These are phyloP conservation scores for Pigoraptor vietnamica DNA, from an alignment of 78 protist genomes.

Conservation along the genomic window DNA sequence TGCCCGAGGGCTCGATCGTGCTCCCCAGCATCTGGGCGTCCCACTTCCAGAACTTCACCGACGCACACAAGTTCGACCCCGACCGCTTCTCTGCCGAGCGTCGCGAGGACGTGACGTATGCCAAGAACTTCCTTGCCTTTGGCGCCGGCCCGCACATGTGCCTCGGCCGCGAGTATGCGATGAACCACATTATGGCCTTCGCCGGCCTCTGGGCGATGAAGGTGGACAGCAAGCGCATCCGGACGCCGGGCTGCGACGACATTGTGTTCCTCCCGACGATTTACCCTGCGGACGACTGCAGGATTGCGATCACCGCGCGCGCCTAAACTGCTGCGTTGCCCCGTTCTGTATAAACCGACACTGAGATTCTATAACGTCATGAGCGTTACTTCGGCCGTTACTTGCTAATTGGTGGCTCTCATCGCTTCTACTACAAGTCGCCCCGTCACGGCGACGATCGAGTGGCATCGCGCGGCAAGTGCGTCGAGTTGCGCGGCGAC, in stretches of 20 bases:
- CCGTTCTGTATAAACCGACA: no score
- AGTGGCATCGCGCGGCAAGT: no score
- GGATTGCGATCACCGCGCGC: background rate
- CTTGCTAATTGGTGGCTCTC: no score
- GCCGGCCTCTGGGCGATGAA: slow-evolving; percentile 37
- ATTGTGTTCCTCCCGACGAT: slow-evolving; percentile 58
- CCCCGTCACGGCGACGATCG: no score
- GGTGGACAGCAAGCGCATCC: slow-evolving; percentile 32
- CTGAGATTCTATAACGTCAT: no score
- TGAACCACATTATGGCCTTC: slow-evolving; percentile 56
- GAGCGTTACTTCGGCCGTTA: no score
- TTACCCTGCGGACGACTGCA: slow-evolving; percentile 58
- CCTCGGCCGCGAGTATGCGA: slow-evolving; percentile 59
- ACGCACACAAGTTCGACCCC: slow-evolving; percentile 55
- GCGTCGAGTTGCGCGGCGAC: no score
- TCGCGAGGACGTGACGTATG: slow-evolving; percentile 34
- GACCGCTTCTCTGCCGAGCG: slow-evolving; percentile 56
- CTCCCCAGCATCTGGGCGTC: slow-evolving; percentile 67
- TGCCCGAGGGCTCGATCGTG: slow-evolving; percentile 60
- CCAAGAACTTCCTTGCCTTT: slow-evolving; percentile 29
- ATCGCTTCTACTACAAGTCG: no score
- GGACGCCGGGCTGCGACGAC: slow-evolving; percentile 55
- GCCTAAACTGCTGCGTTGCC: no score
- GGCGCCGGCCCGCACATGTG: slow-evolving; percentile 57
- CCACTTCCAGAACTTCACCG: slow-evolving; percentile 17